Base-by-base conservation (phyloP, 2,329 filamentous ascomycete species). In the Fusarium concolor region DNA sequence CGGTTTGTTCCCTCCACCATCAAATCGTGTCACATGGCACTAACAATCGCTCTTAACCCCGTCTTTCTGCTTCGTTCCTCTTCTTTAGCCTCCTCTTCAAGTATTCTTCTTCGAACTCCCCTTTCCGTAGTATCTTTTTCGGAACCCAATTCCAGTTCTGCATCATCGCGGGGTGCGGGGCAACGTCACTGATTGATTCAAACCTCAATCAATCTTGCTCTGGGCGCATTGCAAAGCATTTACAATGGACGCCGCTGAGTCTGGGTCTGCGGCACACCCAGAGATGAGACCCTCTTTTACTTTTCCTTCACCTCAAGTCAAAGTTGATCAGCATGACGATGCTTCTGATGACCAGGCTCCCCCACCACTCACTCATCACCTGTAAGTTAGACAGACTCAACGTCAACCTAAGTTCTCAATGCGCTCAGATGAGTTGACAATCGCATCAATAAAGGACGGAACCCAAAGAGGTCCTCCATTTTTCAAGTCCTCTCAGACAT, bases 401-500 rank as follows among this genome's bases (percentile, higher is more conserved):
- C 20, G 83, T 76, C 49, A 31, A 43, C 28, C 33, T 15, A 39
- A 20, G 41, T 10, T 43, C 44, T n/a, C 11, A 47, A 50, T 38
- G 33, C 46, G 38, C 39, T 44, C 41, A 51, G 50, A 43, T 62
- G 45, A 45, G 42, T 49, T 68, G 45, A 60, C 50, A 60, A 39
- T 31, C 11, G 9, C 24, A 58, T 43, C 43, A 35, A 55, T 44
- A 29, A 67, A 86, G 84, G 51, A 82, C 84, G 49, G 81, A 84
- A 20, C 81, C 82, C 35, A 74, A 79, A 20, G 70, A 76, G 42
- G 62, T 78, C 29, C 75, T 76, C 41, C 77, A 79, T 51, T 86
- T 80, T 70, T 80, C 82, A 54, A 88, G 86, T 63, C 86, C 86
- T 29, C 75, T 87, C 75, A 82, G 87, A 59, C 87, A 89, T 49